Percentiles rank a stretch among this genome's conserved stretches.
These are phyloP conservation scores for Epichloe glyceriae DNA, from an alignment of 2,329 filamentous ascomycete species.

Conservation along the genomic window DNA sequence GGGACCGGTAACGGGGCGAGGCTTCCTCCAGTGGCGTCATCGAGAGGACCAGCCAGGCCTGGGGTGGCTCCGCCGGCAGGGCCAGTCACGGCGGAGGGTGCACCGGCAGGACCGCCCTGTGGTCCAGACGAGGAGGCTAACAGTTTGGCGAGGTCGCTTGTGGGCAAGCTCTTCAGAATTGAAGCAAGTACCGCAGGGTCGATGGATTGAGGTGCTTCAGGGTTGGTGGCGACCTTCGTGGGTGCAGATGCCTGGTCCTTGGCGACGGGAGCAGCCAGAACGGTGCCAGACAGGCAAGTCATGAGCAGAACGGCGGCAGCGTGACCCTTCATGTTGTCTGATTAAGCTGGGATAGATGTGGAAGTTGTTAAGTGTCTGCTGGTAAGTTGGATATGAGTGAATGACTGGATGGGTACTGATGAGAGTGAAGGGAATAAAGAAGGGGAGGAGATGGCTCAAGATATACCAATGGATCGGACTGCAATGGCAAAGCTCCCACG, in stretches of 20 bases:
- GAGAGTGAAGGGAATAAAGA: background rate
- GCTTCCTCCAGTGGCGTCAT: background rate
- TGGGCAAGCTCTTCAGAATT: background rate
- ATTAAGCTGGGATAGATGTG: background rate
- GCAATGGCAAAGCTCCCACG: too few species aligned
- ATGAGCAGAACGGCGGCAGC: conserved; percentile 2
- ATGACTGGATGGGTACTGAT: background rate
- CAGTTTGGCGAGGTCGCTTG: background rate
- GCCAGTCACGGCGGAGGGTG: background rate
- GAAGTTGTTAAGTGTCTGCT: background rate
- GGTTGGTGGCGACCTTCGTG: background rate
- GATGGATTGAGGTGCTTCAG: too few species aligned
- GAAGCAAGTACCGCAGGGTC: too few species aligned
- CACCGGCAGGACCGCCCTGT: too few species aligned
- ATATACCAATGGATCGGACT: background rate
- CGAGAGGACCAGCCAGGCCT: background rate
- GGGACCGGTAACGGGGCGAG: background rate
- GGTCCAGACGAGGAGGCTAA: background rate
- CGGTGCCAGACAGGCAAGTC: conserved; percentile 1
- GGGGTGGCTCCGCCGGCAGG: background rate
- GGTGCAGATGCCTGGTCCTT: background rate
- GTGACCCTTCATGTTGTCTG: conserved; percentile 1
- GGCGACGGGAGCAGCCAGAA: background rate
- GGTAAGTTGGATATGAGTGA: background rate
- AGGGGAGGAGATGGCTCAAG: background rate